Conservation (phyloP, 257 asterid genomes). For the Rhazya stricta region DNA sequence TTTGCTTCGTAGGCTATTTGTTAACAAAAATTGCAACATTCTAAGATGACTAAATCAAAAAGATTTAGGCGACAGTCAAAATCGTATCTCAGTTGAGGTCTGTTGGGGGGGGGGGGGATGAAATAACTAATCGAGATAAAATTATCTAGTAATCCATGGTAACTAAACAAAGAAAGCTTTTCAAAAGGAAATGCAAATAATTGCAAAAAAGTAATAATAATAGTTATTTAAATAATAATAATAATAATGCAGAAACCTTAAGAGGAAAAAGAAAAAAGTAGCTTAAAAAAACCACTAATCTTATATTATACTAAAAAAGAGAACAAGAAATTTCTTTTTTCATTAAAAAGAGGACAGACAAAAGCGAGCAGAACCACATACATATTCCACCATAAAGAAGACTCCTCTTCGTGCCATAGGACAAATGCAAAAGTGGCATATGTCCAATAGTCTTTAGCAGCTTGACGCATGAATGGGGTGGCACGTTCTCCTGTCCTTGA, state of each 20-base stretch:
- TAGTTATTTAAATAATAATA: no score
- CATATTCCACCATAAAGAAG: slow-evolving; percentile 88
- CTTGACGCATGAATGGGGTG: slow-evolving; percentile 80
- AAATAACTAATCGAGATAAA: not conserved
- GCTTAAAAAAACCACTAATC: not conserved
- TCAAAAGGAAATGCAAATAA: not conserved
- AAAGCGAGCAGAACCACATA: slow-evolving; percentile 29
- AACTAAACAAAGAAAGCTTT: not conserved
- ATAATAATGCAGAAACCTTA: slow-evolving; percentile 1
- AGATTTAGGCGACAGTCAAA: not conserved
- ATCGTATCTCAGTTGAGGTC: not conserved
- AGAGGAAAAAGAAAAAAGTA: not conserved
- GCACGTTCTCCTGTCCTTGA: slow-evolving; percentile 97
- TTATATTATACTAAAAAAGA: not conserved
- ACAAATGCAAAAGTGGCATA: slow-evolving; percentile 73
- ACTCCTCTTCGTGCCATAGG: slow-evolving; percentile 74
- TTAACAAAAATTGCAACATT: not conserved
- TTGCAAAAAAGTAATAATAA: not conserved
- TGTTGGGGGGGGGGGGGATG: not conserved
- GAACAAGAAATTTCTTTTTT: not conserved
- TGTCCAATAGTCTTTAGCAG: slow-evolving; percentile 61
- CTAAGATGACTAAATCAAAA: not conserved
- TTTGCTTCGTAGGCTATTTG: not conserved
- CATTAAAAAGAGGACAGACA: slow-evolving; percentile 6
- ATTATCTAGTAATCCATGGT: not conserved